Evolutionary conservation across 495 filamentous ascomycete genomes (phyloP).

Genomic region (Aspergillus taichungensis): DNA sequence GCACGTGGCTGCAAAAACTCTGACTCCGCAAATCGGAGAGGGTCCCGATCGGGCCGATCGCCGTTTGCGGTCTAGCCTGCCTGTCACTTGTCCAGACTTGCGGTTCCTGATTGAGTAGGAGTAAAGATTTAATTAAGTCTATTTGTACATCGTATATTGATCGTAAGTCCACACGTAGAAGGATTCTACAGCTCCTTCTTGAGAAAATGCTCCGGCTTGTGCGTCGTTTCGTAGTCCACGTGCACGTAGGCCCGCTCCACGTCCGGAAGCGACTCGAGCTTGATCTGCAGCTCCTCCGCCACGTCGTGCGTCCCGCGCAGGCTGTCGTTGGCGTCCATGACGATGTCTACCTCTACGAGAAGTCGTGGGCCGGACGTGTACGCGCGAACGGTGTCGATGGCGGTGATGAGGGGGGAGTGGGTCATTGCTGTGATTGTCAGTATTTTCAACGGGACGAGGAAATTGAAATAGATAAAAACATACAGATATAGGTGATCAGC

Average conservation of each 20-base stretch:
- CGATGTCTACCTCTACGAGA: constrained; percentile 83
- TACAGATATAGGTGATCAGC: constrained; percentile 91
- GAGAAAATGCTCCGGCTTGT: constrained; percentile 73
- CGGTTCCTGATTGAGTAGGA: too few relatives aligned
- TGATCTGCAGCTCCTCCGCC: constrained; percentile 88
- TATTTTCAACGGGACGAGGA: not conserved
- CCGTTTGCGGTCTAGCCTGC: too few relatives aligned
- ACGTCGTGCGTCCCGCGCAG: constrained; percentile 84
- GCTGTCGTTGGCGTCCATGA: constrained; percentile 62
- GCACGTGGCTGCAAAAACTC: too few relatives aligned
- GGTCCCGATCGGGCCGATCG: too few relatives aligned
- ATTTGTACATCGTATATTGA: too few relatives aligned
- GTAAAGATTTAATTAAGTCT: too few relatives aligned
- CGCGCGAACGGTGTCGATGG: constrained; percentile 89
- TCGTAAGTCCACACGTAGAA: not conserved
- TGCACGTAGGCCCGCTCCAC: constrained; percentile 95
- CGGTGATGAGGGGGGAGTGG: constrained; percentile 68
- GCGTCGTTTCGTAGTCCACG: constrained; percentile 95
- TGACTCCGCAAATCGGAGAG: too few relatives aligned
- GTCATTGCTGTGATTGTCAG: constrained; percentile 56
- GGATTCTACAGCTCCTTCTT: constrained; percentile 49
- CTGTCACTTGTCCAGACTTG: too few relatives aligned
- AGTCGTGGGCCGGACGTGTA: constrained; percentile 87
- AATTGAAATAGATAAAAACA: constrained; percentile 16
- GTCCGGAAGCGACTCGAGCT: constrained; percentile 85